phyloP scores from a whole-genome alignment of 805 yeast genomes.

The Lipomyces orientalis region DNA sequence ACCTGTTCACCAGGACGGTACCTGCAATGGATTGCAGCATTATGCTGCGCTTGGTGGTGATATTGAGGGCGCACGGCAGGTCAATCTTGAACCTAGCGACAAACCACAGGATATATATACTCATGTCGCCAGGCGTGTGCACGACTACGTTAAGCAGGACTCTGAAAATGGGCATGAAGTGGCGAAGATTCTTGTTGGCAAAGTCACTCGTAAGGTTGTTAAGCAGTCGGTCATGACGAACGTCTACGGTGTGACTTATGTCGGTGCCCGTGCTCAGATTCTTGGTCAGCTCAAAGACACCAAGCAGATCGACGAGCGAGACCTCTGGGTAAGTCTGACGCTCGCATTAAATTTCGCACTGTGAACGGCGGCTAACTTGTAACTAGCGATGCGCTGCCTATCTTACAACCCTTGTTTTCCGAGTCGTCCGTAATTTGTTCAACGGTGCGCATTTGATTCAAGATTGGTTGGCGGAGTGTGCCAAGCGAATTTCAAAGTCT shows the following conservation, averaged over 20 bases:
- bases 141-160: constrained; percentile 56
- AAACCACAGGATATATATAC: constrained; percentile 67
- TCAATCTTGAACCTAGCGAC: constrained; percentile 60
- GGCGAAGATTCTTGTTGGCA: constrained; percentile 58
- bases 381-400: constrained; percentile 53
- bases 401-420: constrained; percentile 77
- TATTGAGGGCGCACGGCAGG: constrained; percentile 66
- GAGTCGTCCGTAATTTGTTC: constrained; percentile 82
- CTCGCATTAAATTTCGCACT: neutral
- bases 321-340: constrained; percentile 50
- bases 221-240: constrained; percentile 98
- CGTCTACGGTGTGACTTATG: constrained; percentile 93
- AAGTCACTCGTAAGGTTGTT: constrained; percentile 83
- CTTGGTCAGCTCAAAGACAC: constrained; percentile 71
- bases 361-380: neutral
- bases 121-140: constrained; percentile 60
- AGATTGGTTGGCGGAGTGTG: constrained; percentile 93
- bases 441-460: constrained; percentile 93
- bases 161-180: constrained; percentile 39
- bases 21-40: constrained; percentile 72
- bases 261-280: constrained; percentile 92
- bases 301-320: constrained; percentile 56
- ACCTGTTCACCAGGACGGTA: constrained; percentile 71
- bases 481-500: constrained; percentile 77
- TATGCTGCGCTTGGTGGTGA: constrained; percentile 77